Evolutionary conservation across 2,329 filamentous ascomycete genomes (phyloP).

Genomic region (Fusarium sp.): DNA sequence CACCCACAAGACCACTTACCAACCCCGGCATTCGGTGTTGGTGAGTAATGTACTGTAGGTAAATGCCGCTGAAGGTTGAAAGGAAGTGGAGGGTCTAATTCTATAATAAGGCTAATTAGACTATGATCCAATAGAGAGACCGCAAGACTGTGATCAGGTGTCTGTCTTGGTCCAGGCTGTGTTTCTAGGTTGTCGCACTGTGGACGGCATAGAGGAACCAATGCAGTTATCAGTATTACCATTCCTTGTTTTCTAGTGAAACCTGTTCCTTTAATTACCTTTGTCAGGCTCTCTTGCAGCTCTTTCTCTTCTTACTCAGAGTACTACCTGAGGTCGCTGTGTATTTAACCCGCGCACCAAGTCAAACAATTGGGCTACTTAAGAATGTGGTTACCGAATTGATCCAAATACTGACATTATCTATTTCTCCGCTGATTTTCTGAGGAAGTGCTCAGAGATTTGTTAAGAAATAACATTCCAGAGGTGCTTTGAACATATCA

Average conservation of each 20-base stretch:
- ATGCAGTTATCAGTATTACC: neutral
- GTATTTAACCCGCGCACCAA: neutral
- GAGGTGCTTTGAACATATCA: neutral
- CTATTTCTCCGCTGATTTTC: neutral
- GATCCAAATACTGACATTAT: neutral
- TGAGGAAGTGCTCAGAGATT: neutral
- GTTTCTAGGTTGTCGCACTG: neutral
- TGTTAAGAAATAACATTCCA: neutral
- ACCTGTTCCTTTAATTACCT: neutral
- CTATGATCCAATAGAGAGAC: constrained; percentile 5
- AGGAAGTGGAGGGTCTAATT: neutral
- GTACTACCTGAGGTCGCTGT: neutral
- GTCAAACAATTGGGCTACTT: neutral
- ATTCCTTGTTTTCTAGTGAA: neutral
- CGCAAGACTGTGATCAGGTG: neutral
- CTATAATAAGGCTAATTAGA: neutral
- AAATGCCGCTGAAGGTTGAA: constrained; percentile 1
- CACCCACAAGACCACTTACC: constrained; percentile 7
- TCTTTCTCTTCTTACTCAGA: neutral
- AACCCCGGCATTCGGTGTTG: constrained; percentile 16
- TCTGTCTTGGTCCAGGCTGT: neutral
- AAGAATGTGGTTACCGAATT: neutral
- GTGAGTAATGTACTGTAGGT: too few relatives aligned
- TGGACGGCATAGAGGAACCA: neutral
- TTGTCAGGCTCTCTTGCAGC: neutral